Evolutionary conservation across 306 rosid genomes (phyloP).

Genomic region (Quercus agrifolia): DNA sequence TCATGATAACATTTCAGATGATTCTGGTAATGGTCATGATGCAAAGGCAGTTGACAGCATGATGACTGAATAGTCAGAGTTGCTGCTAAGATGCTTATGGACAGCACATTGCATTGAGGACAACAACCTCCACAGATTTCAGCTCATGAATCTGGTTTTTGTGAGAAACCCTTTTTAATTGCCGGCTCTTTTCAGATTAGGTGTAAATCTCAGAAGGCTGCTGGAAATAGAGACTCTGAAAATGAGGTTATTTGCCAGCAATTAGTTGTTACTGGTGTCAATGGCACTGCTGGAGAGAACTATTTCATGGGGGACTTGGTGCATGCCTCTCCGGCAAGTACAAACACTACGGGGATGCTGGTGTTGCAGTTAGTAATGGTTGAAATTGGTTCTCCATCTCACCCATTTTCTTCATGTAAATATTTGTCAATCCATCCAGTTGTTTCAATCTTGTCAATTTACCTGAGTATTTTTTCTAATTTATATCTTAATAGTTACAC

Average conservation of each 20-base stretch:
- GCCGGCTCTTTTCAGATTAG: background rate
- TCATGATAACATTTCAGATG: background rate
- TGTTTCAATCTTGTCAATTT: background rate
- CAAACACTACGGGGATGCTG: background rate
- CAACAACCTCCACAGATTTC: background rate
- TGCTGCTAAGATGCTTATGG: background rate
- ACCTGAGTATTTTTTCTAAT: background rate
- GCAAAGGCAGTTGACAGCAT: background rate
- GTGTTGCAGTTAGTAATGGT: background rate
- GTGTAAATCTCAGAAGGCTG: background rate
- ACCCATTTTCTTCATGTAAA: background rate
- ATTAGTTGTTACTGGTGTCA: background rate
- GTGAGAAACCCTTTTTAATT: background rate
- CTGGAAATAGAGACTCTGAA: background rate
- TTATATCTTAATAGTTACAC: no score
- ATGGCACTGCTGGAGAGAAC: background rate
- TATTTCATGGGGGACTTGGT: background rate
- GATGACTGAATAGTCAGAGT: background rate
- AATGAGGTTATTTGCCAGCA: background rate
- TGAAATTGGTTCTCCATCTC: background rate
- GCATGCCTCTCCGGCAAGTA: no score
- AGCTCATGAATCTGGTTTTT: background rate
- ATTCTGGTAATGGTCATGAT: background rate
- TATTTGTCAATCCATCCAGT: background rate
- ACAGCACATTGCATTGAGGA: background rate